Evolutionary conservation across 202 grass and related monocot genomes (phyloP).

Genomic region (Carex arenaria): DNA sequence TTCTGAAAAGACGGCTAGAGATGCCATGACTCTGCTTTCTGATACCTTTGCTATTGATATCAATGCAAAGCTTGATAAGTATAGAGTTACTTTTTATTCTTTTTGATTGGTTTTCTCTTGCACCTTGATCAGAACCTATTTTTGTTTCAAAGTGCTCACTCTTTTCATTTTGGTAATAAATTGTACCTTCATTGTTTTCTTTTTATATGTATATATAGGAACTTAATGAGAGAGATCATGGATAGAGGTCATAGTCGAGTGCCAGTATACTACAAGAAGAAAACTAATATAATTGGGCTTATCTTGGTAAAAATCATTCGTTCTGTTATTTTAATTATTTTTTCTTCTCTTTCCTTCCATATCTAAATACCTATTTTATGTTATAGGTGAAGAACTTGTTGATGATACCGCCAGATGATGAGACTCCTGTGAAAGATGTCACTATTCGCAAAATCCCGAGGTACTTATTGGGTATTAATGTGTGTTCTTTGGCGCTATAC

Average conservation of each 20-base stretch:
- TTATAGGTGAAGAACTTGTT: constrained; percentile 96
- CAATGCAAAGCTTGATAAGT: constrained; percentile 86
- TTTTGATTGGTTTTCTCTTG: no score
- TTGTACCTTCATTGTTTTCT: neutral
- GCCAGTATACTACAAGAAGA: constrained; percentile 80
- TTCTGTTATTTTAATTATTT: neutral
- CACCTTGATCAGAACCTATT: no score
- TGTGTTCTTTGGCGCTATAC: neutral
- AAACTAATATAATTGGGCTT: constrained; percentile 90
- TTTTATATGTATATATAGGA: constrained; percentile 21
- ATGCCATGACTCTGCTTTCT: constrained; percentile 71
- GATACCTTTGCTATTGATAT: constrained; percentile 91
- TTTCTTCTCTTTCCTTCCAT: neutral
- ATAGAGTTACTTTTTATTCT: neutral
- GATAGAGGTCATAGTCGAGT: constrained; percentile 93
- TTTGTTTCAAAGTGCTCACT: neutral
- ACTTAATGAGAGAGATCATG: constrained; percentile 66
- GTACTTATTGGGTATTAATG: constrained; percentile 27
- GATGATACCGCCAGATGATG: constrained; percentile 48
- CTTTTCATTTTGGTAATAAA: neutral
- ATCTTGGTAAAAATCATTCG: constrained; percentile 55
- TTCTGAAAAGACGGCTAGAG: constrained; percentile 72
- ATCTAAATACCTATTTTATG: neutral
- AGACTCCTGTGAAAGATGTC: constrained; percentile 67
- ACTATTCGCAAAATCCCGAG: constrained; percentile 91